Evolutionary conservation across 306 rosid species (phyloP), one percentile per base, ranked within the genome.

Genomic region (Argentina anserina): DNA sequence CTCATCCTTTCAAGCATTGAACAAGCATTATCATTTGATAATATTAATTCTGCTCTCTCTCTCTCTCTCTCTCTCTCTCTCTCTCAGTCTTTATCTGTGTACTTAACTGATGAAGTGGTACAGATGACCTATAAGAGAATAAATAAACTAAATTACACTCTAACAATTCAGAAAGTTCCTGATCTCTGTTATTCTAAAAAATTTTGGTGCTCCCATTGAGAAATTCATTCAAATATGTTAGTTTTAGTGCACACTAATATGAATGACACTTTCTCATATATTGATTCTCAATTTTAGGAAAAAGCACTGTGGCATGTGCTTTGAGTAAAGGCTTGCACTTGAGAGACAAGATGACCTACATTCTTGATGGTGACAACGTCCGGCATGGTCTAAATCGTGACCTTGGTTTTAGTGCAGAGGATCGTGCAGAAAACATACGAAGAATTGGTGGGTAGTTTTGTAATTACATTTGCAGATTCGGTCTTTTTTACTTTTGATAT

Each of bases 281-380:
- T 76, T 84, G 46, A 64, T 64, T 64, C 53, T 76, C 49, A 76
- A 67, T 73, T 76, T 55, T 74, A 94, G 99, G 99, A 62, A 94
- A 94, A 84, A 94, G 99, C 86, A 88, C 99, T 60, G 64, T 91
- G 81, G 99, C 99, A 6, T 94, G 97, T 86, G 88, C 96, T 82
- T 76, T 94, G 87, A 88, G 97, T 75, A 86, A 80, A 75, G 82
- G 88, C 78, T 77, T 94, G 84, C 96, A 91, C 81, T 50, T 72
- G 69, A 85, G 89, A 84, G 94, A 95, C 81, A 94, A 88, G 77
- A 73, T 94, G 72, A 64, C 88, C 76, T 91, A 91, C 77, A 76
- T 91, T 75, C 99, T 94, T 83, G 99, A 94, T 71, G 99, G 99
- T 65, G 99, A 94, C 82, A 94, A 94, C 75, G 80, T 94, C 65